Conservation (phyloP, 805 yeast genomes). For the Candida krabiensis region DNA sequence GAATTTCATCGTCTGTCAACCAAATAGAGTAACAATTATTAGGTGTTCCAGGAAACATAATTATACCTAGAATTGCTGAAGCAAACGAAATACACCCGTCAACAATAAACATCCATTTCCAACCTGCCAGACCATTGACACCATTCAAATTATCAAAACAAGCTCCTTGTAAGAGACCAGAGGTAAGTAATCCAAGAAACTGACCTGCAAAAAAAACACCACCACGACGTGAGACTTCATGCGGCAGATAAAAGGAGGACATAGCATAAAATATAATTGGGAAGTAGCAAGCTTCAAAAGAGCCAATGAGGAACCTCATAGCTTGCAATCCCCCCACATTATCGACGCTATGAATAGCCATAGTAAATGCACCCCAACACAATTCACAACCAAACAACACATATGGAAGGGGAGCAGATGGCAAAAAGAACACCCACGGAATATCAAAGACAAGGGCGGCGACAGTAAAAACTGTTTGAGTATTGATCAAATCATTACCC, state of each 20-base stretch:
- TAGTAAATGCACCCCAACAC: constrained; percentile 28
- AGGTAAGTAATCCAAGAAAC: constrained; percentile 52
- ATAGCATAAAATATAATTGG: constrained; percentile 59
- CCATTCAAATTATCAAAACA: constrained; percentile 25
- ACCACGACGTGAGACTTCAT: constrained; percentile 61
- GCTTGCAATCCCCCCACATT: constrained; percentile 50
- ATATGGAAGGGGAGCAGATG: constrained; percentile 48
- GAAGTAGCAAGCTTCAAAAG: constrained; percentile 62
- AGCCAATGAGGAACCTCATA: constrained; percentile 57
- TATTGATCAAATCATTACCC: constrained; percentile 48
- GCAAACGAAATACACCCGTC: constrained; percentile 40
- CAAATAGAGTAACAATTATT: constrained; percentile 38
- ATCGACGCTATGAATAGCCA: constrained; percentile 41
- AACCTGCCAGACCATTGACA: constrained; percentile 33
- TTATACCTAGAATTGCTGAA: constrained; percentile 40
- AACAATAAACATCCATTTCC: constrained; percentile 51
- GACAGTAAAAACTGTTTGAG: constrained; percentile 41
- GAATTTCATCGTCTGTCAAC: constrained; percentile 37
- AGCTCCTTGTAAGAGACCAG: constrained; percentile 49
- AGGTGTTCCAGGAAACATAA: constrained; percentile 45
- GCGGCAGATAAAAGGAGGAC: constrained; percentile 56
- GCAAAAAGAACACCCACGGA: constrained; percentile 53
- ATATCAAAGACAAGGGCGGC: constrained; percentile 63
- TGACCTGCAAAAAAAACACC: constrained; percentile 62
- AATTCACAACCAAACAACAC: constrained; percentile 55